A percentile compares a stretch with the other conserved stretches of the same genome.
Conservation (phyloP, 1,139 yeast genomes). For the Oligophagozyma castellii region DNA sequence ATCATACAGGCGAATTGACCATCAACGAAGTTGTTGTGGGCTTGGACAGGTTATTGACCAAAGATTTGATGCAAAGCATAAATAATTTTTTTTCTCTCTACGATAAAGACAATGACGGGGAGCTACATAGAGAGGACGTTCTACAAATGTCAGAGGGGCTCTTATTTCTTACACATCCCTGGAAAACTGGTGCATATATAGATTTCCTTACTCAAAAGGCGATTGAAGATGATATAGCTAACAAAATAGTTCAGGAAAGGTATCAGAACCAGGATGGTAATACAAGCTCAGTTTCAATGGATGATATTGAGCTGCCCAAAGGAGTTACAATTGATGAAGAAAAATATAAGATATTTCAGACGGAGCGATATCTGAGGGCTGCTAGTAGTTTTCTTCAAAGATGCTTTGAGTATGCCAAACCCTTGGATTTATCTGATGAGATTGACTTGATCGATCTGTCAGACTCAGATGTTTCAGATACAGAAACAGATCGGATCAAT, state of each 20-base stretch:
- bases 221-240: slow-evolving; percentile 54
- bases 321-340: slow-evolving; percentile 51
- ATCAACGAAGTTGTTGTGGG: slow-evolving; percentile 64
- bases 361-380: slow-evolving; percentile 71
- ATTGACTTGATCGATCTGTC: slow-evolving; percentile 29
- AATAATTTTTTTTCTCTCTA: slow-evolving; percentile 69
- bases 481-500: slow-evolving; percentile 15
- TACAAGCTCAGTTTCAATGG: slow-evolving; percentile 9
- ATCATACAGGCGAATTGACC: slow-evolving; percentile 41
- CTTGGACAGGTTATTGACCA: slow-evolving; percentile 50
- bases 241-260: slow-evolving; percentile 31
- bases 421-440: slow-evolving; percentile 36
- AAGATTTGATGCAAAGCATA: slow-evolving; percentile 67
- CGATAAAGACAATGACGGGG: slow-evolving; percentile 46
- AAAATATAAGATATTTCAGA: slow-evolving; percentile 52
- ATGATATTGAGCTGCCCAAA: slow-evolving; percentile 38
- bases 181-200: slow-evolving; percentile 53
- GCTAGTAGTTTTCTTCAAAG: slow-evolving; percentile 80
- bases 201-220: slow-evolving; percentile 48
- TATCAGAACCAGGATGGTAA: slow-evolving; percentile 19
- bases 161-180: slow-evolving; percentile 68
- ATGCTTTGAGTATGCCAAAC: slow-evolving; percentile 83
- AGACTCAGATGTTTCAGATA: slow-evolving; percentile 21
- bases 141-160: slow-evolving; percentile 78
- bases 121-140: slow-evolving; percentile 65